Evolutionary conservation across 2,329 filamentous ascomycete species (phyloP), one percentile per base, ranked within the genome.

Genomic region (Xylaria sp.): DNA sequence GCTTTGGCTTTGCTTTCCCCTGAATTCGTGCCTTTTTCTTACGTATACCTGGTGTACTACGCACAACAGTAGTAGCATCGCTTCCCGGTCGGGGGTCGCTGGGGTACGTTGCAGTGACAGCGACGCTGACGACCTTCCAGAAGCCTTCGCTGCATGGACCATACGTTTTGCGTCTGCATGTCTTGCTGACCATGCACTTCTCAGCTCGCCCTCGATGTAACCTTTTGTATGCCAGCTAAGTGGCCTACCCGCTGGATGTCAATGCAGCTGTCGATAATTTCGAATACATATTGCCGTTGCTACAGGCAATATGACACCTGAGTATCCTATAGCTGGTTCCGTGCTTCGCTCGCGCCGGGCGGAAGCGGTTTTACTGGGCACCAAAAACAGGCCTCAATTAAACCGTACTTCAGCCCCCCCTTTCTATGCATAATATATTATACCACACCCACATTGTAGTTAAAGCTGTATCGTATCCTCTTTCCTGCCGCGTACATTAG

Each of bases 131-230:
- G 52, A 27, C 62, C 67, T 71, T 72, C 71, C 17, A 69, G 71
- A 72, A 72, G 62, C 40, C 46, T 71, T 72, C 69, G 64, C 58
- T 65, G 62, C 69, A 54, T 70, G 57, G 62, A 60, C 63, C 52
- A 66, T 66, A 65, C 64, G 67, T 68, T 68, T 62, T 44, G 61
- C 56, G 59, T 58, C 59, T 67, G 68, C 66, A 70, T 58, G 63
- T 70, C 60, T 63, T 56, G 66, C 68, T 70, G 62, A 68, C 69
- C 44, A 59, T 70, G 60, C 64, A 47, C 37, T 54, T 63, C 41
- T 64, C 67, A 69, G 70, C 69, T 71, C 51, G 51, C 49, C 54
- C 29, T 54, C 54, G n/a, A 58, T 61, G 54, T 59, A 59, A 67
- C 63, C 58, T 41, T n/a, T 52, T 40, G 54, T 52, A 31, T 43